phyloP scores from a whole-genome alignment of 495 filamentous ascomycete species.

The Neurospora intermedia region DNA sequence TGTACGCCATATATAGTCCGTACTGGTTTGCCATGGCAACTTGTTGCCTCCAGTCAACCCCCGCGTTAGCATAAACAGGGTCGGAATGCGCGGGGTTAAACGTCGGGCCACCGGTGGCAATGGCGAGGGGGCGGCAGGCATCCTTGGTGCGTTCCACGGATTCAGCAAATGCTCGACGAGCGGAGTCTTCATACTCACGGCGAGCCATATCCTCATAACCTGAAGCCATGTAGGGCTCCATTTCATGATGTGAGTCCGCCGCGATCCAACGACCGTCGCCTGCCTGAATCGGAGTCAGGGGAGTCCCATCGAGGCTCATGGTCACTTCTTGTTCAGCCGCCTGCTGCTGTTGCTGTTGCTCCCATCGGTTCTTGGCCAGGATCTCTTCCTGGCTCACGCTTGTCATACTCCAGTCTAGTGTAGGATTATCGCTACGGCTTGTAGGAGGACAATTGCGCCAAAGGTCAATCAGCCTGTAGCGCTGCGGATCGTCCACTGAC shows the following conservation, averaged over 20 bases:
- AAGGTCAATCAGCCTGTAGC: slow-evolving; percentile 50
- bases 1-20: slow-evolving; percentile 36
- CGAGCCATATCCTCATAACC: slow-evolving; percentile 51
- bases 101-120: slow-evolving; percentile 26
- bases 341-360: slow-evolving; percentile 29
- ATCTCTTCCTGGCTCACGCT: slow-evolving; percentile 40
- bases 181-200: slow-evolving; percentile 38
- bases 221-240: slow-evolving; percentile 61
- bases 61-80: slow-evolving; percentile 43
- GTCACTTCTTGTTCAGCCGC: slow-evolving; percentile 9
- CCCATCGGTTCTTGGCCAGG: slow-evolving; percentile 39
- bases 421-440: slow-evolving; percentile 28
- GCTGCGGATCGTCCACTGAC: slow-evolving; percentile 45
- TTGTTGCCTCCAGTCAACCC: slow-evolving; percentile 36
- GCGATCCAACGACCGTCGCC: slow-evolving; percentile 40
- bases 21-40: slow-evolving; percentile 51
- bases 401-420: slow-evolving; percentile 34
- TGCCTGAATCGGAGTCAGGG: slow-evolving; percentile 40
- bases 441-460: slow-evolving; percentile 52
- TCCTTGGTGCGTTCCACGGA: slow-evolving; percentile 28
- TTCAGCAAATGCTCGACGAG: slow-evolving; percentile 23
- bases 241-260: slow-evolving; percentile 11
- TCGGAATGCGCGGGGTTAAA: slow-evolving; percentile 48
- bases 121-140: slow-evolving; percentile 26
- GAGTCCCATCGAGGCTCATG: slow-evolving; percentile 39